Evolutionary conservation across 2,329 filamentous ascomycete genomes (phyloP), one percentile per base, ranked within the genome.

Genomic region (Clarireedia sp.): DNA sequence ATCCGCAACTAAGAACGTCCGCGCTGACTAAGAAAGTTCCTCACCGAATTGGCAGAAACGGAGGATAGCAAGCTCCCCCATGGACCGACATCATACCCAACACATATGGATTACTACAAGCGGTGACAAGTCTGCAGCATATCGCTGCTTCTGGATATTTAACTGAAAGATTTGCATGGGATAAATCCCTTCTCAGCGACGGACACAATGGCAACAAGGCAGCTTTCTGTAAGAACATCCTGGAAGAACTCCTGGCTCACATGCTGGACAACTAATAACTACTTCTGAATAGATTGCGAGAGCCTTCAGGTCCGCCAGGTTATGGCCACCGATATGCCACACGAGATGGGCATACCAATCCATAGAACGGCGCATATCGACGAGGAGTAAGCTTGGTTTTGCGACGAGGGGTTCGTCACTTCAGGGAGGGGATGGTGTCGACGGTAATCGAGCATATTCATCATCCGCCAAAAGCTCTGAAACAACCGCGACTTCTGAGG

Each of bases 111-210:
- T 62, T 52, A 56, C 48, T 47, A 63, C 52, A 55, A 43, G 21
- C 65, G 63, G 62, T 68, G 55, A 66, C 64, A 45, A 23, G 56
- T 62, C 50, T 58, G 66, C 66, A 64, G 66, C 64, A 63, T 63
- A 57, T 64, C 9, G 66, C 66, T 68, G 66, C 66, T 41, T 17
- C 19, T 10, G 17, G 24, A 3, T 10, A 21, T 59, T 44, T 38
- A 47, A n/a, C 19, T 10, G 48, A 51, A 16, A 33, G 21, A 46
- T 7, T 21, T 29, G 45, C 10, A 54, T 51, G 50, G 51, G 40
- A 56, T 51, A 54, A n/a, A 29, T 16, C 48, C 41, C 9, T 24
- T 23, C 29, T 29, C 48, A 54, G 2, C 14, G 33, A 26, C 47
- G 29, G n/a, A 38, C 45, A 61, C 60, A 63, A 68, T 68, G 65